Evolutionary conservation across 1,284 basidiomycete species (phyloP).

Genomic region (Microbotryum intermedium): DNA sequence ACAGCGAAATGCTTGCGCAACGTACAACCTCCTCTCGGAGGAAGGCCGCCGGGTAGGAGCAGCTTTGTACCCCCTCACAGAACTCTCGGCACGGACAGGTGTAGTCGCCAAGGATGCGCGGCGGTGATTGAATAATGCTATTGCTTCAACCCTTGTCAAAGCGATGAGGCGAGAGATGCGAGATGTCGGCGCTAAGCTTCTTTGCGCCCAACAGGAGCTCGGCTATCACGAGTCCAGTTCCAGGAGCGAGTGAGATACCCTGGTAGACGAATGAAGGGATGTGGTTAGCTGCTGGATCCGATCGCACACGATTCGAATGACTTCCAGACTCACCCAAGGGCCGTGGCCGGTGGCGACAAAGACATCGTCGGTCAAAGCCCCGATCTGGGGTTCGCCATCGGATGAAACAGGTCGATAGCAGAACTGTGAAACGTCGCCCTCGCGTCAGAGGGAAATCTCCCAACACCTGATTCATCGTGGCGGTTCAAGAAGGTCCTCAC

Average conservation of each 20-base stretch:
- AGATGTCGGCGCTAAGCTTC: constrained; percentile 13
- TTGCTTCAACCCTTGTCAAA: neutral
- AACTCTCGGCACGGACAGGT: constrained; percentile 22
- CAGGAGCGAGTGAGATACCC: constrained; percentile 24
- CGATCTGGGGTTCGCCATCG: constrained; percentile 24
- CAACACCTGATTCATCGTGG: too few relatives aligned
- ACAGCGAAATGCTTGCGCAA: constrained; percentile 83
- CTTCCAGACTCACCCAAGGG: constrained; percentile 22
- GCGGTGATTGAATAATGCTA: too few relatives aligned
- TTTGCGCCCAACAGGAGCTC: constrained; percentile 9
- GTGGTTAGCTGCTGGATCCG: too few relatives aligned
- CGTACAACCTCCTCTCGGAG: constrained; percentile 85
- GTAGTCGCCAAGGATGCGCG: neutral
- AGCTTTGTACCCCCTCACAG: constrained; percentile 47
- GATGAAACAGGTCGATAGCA: constrained; percentile 25
- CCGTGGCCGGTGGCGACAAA: constrained; percentile 22
- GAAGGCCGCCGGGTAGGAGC: constrained; percentile 86
- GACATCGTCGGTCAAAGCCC: neutral
- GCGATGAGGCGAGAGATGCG: neutral
- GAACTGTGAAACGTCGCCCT: constrained; percentile 5
- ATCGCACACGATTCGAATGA: neutral
- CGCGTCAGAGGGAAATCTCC: too few relatives aligned
- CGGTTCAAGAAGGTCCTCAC: constrained; percentile 1
- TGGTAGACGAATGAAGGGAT: neutral
- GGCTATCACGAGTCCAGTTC: constrained; percentile 17